A percentile compares a stretch with the other conserved stretches of the same genome.
Evolutionary conservation across 2,329 filamentous ascomycete genomes (phyloP).

Genomic region (Cadophora gregata): DNA sequence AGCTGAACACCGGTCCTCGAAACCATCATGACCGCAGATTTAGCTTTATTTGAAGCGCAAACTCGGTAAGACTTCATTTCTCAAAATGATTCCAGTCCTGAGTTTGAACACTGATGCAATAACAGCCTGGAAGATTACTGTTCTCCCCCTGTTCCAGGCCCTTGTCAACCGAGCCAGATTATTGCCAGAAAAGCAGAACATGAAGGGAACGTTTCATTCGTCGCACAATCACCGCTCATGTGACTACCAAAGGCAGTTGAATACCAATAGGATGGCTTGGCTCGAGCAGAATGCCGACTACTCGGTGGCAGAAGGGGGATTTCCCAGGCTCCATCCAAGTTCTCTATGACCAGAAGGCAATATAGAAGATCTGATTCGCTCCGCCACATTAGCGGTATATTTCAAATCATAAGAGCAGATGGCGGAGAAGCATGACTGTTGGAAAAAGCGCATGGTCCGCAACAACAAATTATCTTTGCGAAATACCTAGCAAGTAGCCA

Average conservation of each 20-base stretch:
- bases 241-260: not conserved
- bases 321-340: slow-evolving; percentile 12
- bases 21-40: not conserved
- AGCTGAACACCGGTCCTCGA: slow-evolving; percentile 8
- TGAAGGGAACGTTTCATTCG: not conserved
- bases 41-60: not conserved
- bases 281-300: not conserved
- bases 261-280: slow-evolving; percentile 1
- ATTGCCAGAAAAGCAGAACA: not conserved
- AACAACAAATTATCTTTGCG: not conserved
- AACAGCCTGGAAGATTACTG: not conserved
- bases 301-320: slow-evolving; percentile 12
- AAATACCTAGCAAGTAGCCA: not conserved
- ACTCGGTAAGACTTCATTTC: not conserved
- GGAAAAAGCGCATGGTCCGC: not conserved
- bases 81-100: not conserved
- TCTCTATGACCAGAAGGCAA: not conserved
- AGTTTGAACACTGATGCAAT: not conserved
- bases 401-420: not conserved
- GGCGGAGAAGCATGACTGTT: not conserved
- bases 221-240: not conserved
- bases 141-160: not conserved
- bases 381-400: not conserved
- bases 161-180: not conserved
- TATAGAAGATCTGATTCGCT: not conserved